Evolutionary conservation across 306 rosid genomes (phyloP), one percentile per base, ranked within the genome.

Genomic region (Quercus alba): DNA sequence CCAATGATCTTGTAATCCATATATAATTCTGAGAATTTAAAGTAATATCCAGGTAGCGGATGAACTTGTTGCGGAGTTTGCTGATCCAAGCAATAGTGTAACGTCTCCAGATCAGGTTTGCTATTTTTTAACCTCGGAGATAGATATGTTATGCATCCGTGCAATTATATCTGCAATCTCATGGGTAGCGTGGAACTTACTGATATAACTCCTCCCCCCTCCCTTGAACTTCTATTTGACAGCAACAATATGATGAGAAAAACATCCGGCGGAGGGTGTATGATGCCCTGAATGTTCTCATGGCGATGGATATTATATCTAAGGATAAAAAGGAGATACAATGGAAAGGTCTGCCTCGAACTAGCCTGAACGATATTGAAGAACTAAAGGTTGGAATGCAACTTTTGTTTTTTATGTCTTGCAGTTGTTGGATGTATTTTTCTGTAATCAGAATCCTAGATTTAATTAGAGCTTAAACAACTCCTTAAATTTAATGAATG

Each of bases 211-310:
- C 71, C 74, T 63, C 11, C 33, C 59, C 20, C 46, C n/a, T 8
- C 31, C 81, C 61, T 30, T 74, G 76, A 81, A 75, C 46, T 61
- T 64, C 25, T 57, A 52, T 75, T 84, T 86, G 58, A 64, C 97
- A 93, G 99, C 99, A 95, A 93, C 98, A 95, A 86, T 93, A 95
- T 57, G 98, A 95, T 74, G 98, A 95, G 87, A 95, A 95, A 84
- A 93, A 95, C 81, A 95, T 95, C 76, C 93, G 98, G 68, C 87
- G 98, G 61, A 91, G 99, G 90, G 99, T 95, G 51, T 95, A 95
- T 83, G 99, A 95, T 83, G 99, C 99, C 74, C 80, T 95, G 77
- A 95, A 95, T 76, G 99, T 95, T 85, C 99, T 95, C 80, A 95
- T 93, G 99, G 98, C 99, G 59, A 95, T 95, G 99, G 98, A 95